Percentiles rank a stretch among this genome's conserved stretches.
Conservation (phyloP, 805 yeast genomes). For the Gaillardinia entomophila region DNA sequence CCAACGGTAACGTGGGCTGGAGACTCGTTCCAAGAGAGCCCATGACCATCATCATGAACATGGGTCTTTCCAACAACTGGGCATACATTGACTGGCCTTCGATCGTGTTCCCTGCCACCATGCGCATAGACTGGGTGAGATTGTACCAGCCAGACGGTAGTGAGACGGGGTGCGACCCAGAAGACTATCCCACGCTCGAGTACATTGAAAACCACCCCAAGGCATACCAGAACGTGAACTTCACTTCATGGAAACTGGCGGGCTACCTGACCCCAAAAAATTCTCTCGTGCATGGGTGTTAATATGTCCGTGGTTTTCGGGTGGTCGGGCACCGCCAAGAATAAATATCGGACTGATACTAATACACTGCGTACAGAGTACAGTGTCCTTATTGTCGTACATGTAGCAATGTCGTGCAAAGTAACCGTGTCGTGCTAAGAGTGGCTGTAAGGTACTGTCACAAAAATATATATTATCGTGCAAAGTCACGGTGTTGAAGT, state of each 20-base stretch:
- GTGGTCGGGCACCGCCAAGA: too few species aligned
- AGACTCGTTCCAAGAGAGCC: slow-evolving; percentile 85
- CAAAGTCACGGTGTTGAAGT: too few species aligned
- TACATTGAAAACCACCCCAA: slow-evolving; percentile 67
- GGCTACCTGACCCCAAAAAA: slow-evolving; percentile 52
- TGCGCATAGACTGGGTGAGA: slow-evolving; percentile 82
- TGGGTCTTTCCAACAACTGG: slow-evolving; percentile 92
- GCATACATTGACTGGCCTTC: slow-evolving; percentile 88
- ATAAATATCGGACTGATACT: too few species aligned
- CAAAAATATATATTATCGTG: too few species aligned
- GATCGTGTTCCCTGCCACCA: slow-evolving; percentile 67
- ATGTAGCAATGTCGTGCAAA: too few species aligned
- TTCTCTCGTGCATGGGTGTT: slow-evolving; percentile 15
- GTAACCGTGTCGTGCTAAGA: too few species aligned
- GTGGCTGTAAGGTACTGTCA: too few species aligned
- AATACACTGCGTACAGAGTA: too few species aligned
- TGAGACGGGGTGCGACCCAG: slow-evolving; percentile 80
- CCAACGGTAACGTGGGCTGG: slow-evolving; percentile 86
- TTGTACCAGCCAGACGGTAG: slow-evolving; percentile 78
- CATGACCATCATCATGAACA: slow-evolving; percentile 80
- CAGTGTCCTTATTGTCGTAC: too few species aligned
- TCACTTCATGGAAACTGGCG: slow-evolving; percentile 69
- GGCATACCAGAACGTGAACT: slow-evolving; percentile 66
- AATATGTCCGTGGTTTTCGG: neutral
- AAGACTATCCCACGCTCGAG: slow-evolving; percentile 75